Conservation (phyloP, 1,139 yeast genomes). For the Saccharomyces hybrid region DNA sequence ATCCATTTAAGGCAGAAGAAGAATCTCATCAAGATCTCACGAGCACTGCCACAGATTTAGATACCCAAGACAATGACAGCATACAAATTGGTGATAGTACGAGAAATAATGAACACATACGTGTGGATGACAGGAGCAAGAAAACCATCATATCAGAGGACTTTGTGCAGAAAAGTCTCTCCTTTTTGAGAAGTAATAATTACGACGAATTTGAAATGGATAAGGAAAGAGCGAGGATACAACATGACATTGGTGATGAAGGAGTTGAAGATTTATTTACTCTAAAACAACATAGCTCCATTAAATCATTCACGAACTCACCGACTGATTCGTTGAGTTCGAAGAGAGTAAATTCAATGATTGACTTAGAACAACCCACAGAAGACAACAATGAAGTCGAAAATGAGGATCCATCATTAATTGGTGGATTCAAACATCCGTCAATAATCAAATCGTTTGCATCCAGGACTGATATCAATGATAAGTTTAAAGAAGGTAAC, state of each 20-base stretch:
- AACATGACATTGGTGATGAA: conserved; percentile 17
- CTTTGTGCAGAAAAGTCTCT: conserved; percentile 56
- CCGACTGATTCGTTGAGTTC: conserved; percentile 3
- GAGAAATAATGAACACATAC: conserved; percentile 7
- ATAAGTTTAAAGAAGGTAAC: conserved; percentile 38
- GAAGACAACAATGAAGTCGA: conserved; percentile 35
- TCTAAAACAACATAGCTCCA: conserved; percentile 43
- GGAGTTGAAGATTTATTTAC: conserved; percentile 39
- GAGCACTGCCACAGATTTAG: conserved; percentile 12
- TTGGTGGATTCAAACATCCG: conserved; percentile 39
- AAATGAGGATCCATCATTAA: conserved; percentile 4
- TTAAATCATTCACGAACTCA: conserved; percentile 21
- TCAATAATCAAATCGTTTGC: conserved; percentile 45
- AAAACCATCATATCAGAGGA: conserved; percentile 41
- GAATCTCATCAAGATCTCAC: conserved; percentile 10
- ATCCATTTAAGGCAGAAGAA: conserved; percentile 12
- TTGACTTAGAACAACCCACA: conserved; percentile 29
- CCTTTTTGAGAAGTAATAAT: conserved; percentile 44
- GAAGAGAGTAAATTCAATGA: conserved; percentile 10
- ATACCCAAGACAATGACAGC: conserved; percentile 17
- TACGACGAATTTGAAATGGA: conserved; percentile 34
- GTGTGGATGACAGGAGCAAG: conserved; percentile 15
- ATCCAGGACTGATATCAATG: conserved; percentile 35
- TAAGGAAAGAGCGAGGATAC: conserved; percentile 34
- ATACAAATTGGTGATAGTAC: conserved; percentile 10